Conservation (phyloP, 2,329 filamentous ascomycete genomes). For the Colletotrichum sp. region DNA sequence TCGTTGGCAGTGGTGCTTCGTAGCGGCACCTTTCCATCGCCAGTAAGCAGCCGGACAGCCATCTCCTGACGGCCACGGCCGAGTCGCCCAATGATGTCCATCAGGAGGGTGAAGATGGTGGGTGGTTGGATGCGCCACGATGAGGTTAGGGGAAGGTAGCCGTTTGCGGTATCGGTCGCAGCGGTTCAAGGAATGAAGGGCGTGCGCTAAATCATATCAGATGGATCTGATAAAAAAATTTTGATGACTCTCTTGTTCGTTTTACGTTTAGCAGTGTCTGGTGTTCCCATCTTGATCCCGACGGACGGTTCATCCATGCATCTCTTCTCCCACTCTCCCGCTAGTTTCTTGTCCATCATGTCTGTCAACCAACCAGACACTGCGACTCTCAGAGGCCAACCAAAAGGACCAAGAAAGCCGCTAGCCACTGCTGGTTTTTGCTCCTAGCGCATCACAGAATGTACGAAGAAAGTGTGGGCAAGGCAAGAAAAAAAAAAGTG, state of each 20-base stretch:
- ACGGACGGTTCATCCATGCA: background rate
- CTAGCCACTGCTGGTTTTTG: background rate
- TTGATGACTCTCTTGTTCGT: background rate
- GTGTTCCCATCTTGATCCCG: background rate
- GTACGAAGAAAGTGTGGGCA: background rate
- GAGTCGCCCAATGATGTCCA: background rate
- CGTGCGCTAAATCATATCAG: conserved; percentile 17
- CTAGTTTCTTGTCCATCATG: background rate
- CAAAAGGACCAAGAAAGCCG: background rate
- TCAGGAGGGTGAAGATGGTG: background rate
- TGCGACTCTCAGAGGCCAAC: background rate
- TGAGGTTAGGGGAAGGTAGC: background rate
- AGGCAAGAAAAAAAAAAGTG: background rate
- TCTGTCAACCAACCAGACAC: background rate
- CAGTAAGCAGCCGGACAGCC: background rate
- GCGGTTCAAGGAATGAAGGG: background rate
- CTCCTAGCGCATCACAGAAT: background rate
- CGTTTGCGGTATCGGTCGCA: conserved; percentile 10
- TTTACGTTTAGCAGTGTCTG: background rate
- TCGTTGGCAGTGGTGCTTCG: background rate
- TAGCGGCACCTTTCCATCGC: background rate
- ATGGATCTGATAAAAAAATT: conserved; percentile 22
- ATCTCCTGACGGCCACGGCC: background rate
- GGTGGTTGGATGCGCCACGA: conserved; percentile 8
- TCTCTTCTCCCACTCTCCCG: background rate